These are phyloP conservation scores for Globisporangium polare DNA, from an alignment of 352 stramenopile genomes.

Conservation along the genomic window DNA sequence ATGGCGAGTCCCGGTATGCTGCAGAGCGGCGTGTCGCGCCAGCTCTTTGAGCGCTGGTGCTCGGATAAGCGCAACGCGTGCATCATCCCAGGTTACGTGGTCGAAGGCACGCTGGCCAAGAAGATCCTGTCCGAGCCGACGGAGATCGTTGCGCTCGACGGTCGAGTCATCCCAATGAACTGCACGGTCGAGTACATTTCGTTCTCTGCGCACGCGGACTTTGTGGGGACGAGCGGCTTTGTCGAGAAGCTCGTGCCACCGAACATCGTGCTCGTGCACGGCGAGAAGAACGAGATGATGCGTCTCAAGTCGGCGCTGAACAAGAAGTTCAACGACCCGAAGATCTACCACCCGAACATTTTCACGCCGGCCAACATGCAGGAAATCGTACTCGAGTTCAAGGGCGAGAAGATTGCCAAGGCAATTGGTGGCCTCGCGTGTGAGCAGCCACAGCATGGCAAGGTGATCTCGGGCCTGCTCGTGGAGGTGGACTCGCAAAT, in stretches of 20 bases:
- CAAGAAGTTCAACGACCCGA: constrained; percentile 89
- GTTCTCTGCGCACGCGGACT: constrained; percentile 98
- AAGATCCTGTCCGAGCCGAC: constrained; percentile 96
- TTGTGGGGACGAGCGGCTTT: constrained; percentile 95
- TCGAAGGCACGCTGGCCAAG: constrained; percentile 97
- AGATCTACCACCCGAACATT: constrained; percentile 79
- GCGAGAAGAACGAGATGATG: constrained; percentile 98
- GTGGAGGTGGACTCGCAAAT: constrained; percentile 86
- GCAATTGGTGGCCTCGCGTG: constrained; percentile 71
- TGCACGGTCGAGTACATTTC: constrained; percentile 96
- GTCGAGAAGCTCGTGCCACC: constrained; percentile 93
- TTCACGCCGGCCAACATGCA: constrained; percentile 85
- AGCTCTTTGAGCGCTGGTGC: constrained; percentile 98
- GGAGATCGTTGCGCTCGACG: constrained; percentile 94
- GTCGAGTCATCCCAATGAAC: constrained; percentile 92
- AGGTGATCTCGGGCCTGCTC: constrained; percentile 74
- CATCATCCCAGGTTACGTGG: constrained; percentile 98
- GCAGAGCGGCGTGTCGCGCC: constrained; percentile 95
- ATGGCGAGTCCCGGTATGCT: constrained; percentile 99
- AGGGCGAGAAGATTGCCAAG: constrained; percentile 87
- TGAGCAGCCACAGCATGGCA: constrained; percentile 73
- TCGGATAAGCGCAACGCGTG: constrained; percentile 97
- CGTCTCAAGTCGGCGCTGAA: constrained; percentile 91
- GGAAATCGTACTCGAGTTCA: constrained; percentile 85
- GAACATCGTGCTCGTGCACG: constrained; percentile 95